These are phyloP conservation scores for Gentiana macrophylla DNA, from an alignment of 257 asterid species.

Conservation along the genomic window DNA sequence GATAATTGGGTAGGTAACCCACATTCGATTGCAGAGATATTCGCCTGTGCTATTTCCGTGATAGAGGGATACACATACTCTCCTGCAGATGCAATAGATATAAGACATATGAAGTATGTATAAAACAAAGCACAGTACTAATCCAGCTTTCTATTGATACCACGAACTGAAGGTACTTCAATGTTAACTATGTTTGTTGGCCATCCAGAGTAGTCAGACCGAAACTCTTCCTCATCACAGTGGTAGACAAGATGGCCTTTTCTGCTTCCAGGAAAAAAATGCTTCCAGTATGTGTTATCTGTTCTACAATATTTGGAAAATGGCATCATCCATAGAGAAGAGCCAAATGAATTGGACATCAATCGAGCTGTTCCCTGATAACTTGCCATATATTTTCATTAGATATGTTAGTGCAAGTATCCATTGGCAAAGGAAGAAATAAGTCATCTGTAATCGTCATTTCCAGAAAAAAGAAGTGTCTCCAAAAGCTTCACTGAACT, in stretches of 20 bases:
- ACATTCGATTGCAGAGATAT: slow-evolving; percentile 60
- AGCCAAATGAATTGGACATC: slow-evolving; percentile 96
- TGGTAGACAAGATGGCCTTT: slow-evolving; percentile 46
- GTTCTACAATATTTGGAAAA: slow-evolving; percentile 85
- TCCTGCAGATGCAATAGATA: slow-evolving; percentile 36
- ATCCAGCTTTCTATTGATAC: slow-evolving; percentile 25
- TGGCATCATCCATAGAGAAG: slow-evolving; percentile 93
- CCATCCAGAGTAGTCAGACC: slow-evolving; percentile 86
- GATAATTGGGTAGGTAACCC: slow-evolving; percentile 80
- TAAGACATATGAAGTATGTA: slow-evolving; percentile 18
- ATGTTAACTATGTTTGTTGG: slow-evolving; percentile 85
- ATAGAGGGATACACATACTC: slow-evolving; percentile 75
- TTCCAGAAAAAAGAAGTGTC: not conserved
- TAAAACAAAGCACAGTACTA: not conserved
- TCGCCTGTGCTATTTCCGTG: slow-evolving; percentile 38
- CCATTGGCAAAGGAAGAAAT: slow-evolving; percentile 9
- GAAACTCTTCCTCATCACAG: slow-evolving; percentile 68
- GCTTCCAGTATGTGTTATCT: slow-evolving; percentile 58
- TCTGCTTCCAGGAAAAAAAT: slow-evolving; percentile 53
- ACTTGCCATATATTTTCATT: slow-evolving; percentile 44
- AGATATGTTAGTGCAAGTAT: slow-evolving; percentile 24
- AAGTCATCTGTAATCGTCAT: not conserved
- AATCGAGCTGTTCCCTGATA: slow-evolving; percentile 98
- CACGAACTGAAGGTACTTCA: slow-evolving; percentile 75
- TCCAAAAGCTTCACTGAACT: too few relatives aligned